Base-by-base conservation (phyloP, 2,329 filamentous ascomycete species). In the Botryotinia globosa region DNA sequence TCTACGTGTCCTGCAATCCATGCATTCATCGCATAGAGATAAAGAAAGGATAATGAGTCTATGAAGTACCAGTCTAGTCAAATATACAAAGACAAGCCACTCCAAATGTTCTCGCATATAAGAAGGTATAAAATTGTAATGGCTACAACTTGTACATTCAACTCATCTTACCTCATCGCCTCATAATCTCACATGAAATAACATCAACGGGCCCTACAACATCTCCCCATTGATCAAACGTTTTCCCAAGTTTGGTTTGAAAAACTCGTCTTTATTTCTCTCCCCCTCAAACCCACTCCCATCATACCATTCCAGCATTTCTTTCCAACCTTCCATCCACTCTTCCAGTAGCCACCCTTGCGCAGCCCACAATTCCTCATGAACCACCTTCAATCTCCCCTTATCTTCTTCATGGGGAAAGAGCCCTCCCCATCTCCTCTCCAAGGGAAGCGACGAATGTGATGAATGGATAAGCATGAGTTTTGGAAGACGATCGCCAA, bases 401-500 rank as follows among this genome's bases (percentile, higher is more conserved):
- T n/a, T 44, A n/a, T 72, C 71, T 2, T 69, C 64, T n/a, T 67
- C 63, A 10, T 61, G 64, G 7, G 71, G 71, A 32, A 68, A 72
- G n/a, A 72, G 69, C 3, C 71, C 71, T 34, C 67, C 64, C 54
- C 58, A 72, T 20, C 62, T 44, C 18, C 71, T 67, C 22, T 62
- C 71, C 16, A 72, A 20, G 22, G 3, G 72, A 69, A 59, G 73
- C 72, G 4, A 75, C 74, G 37, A 74, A 75, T n/a, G 72, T 67
- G 44, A 74, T 71, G n/a, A 75, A 70, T 10, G 74, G 74, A 37
- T 74, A 73, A 22, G 44, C 42, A 16, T 72, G 70, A 1, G 72
- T 72, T 5, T 64, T 51, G 5, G 67, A 72, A 14, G 51, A 48
- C 0, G 74, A 56, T 12, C 54, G 73, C 74, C 74, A 75, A 25